Base-by-base conservation (phyloP, 148 eudicot species). In the Drosera capensis region DNA sequence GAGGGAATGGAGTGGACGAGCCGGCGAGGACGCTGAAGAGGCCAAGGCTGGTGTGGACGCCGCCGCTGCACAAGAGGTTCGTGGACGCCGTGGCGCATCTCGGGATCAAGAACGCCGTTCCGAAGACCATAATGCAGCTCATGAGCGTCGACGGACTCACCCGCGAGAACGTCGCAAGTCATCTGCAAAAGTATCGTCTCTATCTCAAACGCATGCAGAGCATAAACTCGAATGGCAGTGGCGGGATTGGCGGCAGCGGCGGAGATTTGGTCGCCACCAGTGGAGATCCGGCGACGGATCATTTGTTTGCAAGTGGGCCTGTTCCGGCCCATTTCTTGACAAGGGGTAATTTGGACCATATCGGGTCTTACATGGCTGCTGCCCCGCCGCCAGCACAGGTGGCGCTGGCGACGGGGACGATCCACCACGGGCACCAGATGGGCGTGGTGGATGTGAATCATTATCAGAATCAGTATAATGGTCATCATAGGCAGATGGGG, bases 191-290 rank as follows among this genome's bases (percentile, higher is more conserved):
- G 45, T 81, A 81, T 43, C 51, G 92, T 7, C 68, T 81, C 2
- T 81, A 81, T 26, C 57, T 81, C 7, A 81, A 77, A 58, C 46
- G 92, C n/a, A 77, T 81, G 92, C 92, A 81, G 59, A 79, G 81
- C 2, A 26, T 68, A 14, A 74, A 66, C 66, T 29, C 41, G 31
- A 62, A 41, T 9, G 41, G 70, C 1, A 30, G 62, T 0, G 58
- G 45, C 1, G 64, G 56, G 3, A 61, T 29, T 4, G 45, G 20
- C 21, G 66, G 46, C 8, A 30, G 46, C 1, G 65, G 56, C 1
- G 57, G 59, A 3, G 83, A 75, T 7, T 14, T 7, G 45, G 19
- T 22, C 5, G 17, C 42, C 15, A 73, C 66, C 0, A 71, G 72
- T 0, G n/a, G n/a, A n/a, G 96, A 82, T 21, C 18, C 94, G 2